Evolutionary conservation across 2,329 filamentous ascomycete genomes (phyloP).

Genomic region (Talaromyces sp.): DNA sequence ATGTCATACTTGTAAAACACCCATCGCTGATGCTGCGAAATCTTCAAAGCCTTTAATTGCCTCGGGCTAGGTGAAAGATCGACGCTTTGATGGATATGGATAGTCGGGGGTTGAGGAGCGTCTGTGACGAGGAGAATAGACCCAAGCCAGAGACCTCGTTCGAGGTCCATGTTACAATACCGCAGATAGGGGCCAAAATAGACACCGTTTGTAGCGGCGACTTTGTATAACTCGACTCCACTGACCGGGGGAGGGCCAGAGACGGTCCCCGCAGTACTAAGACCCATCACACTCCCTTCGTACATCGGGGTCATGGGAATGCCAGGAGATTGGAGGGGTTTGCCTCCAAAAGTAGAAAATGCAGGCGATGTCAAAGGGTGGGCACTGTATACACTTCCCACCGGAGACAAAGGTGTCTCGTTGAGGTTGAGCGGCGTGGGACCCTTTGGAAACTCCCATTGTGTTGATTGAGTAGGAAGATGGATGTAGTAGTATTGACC

Average conservation of each 20-base stretch:
- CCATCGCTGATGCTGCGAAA: slow-evolving; percentile 89
- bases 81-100: slow-evolving; percentile 85
- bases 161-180: slow-evolving; percentile 96
- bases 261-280: slow-evolving; percentile 9
- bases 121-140: slow-evolving; percentile 93
- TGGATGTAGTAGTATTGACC: slow-evolving; percentile 99
- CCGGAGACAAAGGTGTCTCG: slow-evolving; percentile 74
- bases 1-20: slow-evolving; percentile 93
- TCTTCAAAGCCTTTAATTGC: slow-evolving; percentile 75
- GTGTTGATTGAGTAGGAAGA: slow-evolving; percentile 86
- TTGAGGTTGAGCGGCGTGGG: slow-evolving; percentile 85
- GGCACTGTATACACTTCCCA: slow-evolving; percentile 65
- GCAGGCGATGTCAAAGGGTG: slow-evolving; percentile 68
- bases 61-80: slow-evolving; percentile 90
- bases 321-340: slow-evolving; percentile 70
- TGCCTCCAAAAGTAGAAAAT: slow-evolving; percentile 46
- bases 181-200: slow-evolving; percentile 96
- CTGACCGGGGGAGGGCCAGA: slow-evolving; percentile 79
- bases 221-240: slow-evolving; percentile 90
- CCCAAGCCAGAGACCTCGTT: slow-evolving; percentile 83
- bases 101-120: slow-evolving; percentile 84
- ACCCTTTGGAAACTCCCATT: slow-evolving; percentile 98
- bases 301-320: slow-evolving; percentile 79
- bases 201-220: slow-evolving; percentile 88
- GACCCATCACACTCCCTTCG: slow-evolving; percentile 60